Conservation (phyloP, 192 early-diverging fungal species). For the Coemansia sp. region DNA sequence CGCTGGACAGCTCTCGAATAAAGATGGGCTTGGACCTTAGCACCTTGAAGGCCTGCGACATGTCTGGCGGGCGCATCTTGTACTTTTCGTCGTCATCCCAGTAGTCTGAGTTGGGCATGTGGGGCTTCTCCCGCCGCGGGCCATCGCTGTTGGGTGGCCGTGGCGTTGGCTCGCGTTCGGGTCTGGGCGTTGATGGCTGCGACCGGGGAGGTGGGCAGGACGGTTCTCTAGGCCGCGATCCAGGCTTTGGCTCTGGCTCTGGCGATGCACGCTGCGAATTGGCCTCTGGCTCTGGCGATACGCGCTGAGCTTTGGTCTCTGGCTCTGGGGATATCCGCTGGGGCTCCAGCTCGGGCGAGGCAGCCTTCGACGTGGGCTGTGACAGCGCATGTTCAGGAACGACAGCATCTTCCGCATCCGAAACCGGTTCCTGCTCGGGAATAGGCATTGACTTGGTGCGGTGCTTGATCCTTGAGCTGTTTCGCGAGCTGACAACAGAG, state of each 20-base stretch:
- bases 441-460: constrained; percentile 14
- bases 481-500: not conserved
- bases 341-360: not conserved
- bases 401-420: not conserved
- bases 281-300: not conserved
- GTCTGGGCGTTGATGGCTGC: constrained; percentile 13
- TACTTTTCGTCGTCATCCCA: constrained; percentile 50
- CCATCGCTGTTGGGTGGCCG: constrained; percentile 21
- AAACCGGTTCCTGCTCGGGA: not conserved
- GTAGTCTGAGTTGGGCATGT: constrained; percentile 30
- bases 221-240: not conserved
- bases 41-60: constrained; percentile 48
- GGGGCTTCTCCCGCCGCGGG: not conserved
- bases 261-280: not conserved
- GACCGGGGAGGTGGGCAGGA: constrained; percentile 3
- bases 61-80: constrained; percentile 47
- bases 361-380: not conserved
- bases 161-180: not conserved
- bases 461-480: constrained; percentile 3
- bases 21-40: constrained; percentile 50
- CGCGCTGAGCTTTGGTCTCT: not conserved
- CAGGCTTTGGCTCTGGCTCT: not conserved
- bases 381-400: constrained; percentile 1
- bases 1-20: constrained; percentile 46
- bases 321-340: not conserved